Evolutionary conservation across 176 grass and related monocot species (phyloP), one percentile per base, ranked within the genome.

Genomic region (Oryza officinalis): DNA sequence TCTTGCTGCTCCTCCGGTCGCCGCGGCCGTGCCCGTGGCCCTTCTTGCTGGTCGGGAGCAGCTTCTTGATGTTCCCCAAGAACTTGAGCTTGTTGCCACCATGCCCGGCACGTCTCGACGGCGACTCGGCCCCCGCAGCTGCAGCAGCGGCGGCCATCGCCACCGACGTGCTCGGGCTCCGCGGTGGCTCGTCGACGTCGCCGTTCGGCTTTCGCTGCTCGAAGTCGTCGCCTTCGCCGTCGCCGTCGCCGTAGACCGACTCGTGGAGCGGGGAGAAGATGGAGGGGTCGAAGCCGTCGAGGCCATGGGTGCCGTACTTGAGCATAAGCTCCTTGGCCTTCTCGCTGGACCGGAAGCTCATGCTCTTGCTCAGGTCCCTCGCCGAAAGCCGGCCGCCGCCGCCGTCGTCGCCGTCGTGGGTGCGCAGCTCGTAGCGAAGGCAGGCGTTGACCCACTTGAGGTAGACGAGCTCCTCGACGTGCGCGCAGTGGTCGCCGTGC

Each of bases 381-480:
- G 91, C 91, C 33, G 73, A 81, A 79, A 79, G 1, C 40, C 60
- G 68, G 43, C n/a, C 60, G 78, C 15, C 43, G 33, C 10, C 59
- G 31, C 32, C 80, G 57, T 87, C 77, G 13, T 43, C 46, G 70
- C 67, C 80, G 64, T 87, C 77, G 13, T 43, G 40, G 70, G 63
- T 78, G 71, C 87, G 86, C 77, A 98, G 65, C 31, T 98, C 96
- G 47, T 98, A 81, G 52, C 93, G 85, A 54, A 95, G 82, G 91
- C 93, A 95, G 50, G 93, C 93, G 85, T 98, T 98, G 46, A 93
- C 66, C 93, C 96, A 93, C 76, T 88, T 93, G 75, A 98, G 96
- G 82, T 98, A 98, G 10, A 98, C 96, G 27, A 95, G 82, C 77
- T 98, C 96, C 78, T 95, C 91, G 22, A 93, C 85, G 63, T 88